These are phyloP conservation scores for Hericium erinaceus DNA, from an alignment of 768 basidiomycete species.

Conservation along the genomic window DNA sequence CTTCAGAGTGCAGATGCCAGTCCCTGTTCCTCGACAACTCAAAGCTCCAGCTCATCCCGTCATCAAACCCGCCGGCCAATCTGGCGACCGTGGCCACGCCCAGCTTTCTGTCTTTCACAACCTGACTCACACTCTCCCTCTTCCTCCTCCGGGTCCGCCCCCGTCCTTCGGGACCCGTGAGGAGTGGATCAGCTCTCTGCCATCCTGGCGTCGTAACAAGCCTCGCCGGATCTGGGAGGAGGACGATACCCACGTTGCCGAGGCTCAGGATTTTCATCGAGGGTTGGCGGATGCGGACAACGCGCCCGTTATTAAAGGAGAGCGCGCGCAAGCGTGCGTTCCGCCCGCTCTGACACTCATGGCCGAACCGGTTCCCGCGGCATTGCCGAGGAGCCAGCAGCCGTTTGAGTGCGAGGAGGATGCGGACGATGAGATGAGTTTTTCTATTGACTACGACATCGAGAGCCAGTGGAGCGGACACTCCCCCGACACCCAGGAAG, in stretches of 20 bases:
- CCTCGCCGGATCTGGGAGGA: constrained; percentile 54
- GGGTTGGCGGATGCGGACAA: constrained; percentile 73
- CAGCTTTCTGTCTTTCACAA: constrained; percentile 40
- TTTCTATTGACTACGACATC: constrained; percentile 29
- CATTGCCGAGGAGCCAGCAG: not conserved
- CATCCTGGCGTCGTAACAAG: constrained; percentile 63
- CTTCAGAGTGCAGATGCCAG: constrained; percentile 66
- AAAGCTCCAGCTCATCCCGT: constrained; percentile 56
- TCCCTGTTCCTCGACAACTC: constrained; percentile 62
- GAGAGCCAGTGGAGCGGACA: constrained; percentile 29
- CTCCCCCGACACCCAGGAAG: constrained; percentile 19
- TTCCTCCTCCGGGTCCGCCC: constrained; percentile 50
- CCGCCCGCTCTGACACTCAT: constrained; percentile 49
- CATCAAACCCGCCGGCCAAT: constrained; percentile 41
- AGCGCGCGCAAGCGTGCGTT: constrained; percentile 76
- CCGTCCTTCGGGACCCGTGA: constrained; percentile 59
- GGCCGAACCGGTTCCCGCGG: constrained; percentile 2
- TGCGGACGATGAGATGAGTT: constrained; percentile 37
- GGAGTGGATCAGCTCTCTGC: constrained; percentile 65
- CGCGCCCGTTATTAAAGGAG: constrained; percentile 80
- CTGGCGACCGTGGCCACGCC: constrained; percentile 28
- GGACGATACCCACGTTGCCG: constrained; percentile 31
- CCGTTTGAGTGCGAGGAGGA: constrained; percentile 21
- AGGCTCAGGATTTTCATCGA: constrained; percentile 51
- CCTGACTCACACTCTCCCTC: constrained; percentile 49